phyloP scores from a whole-genome alignment of 202 grass and related monocot genomes.

The Schoenoplectus tabernaemontani region DNA sequence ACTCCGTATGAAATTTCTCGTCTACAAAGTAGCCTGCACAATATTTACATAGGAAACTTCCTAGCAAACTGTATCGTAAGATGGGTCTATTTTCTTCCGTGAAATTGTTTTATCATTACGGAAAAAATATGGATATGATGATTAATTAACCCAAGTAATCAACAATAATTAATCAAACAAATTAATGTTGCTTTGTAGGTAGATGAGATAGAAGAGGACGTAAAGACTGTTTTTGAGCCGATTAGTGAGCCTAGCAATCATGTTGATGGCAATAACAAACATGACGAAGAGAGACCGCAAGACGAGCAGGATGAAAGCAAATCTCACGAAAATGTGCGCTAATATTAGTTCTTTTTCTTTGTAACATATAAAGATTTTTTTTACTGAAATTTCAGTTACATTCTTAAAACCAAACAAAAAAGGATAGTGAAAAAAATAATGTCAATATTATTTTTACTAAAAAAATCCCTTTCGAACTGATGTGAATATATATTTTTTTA shows the following conservation, averaged over 20 bases:
- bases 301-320: neutral
- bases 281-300: neutral
- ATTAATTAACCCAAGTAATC: neutral
- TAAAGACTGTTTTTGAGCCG: conserved; percentile 33
- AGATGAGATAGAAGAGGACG: conserved; percentile 38
- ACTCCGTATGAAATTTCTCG: neutral
- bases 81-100: neutral
- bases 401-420: neutral
- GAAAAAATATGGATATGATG: neutral
- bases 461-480: neutral
- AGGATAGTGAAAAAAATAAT: neutral
- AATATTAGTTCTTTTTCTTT: neutral
- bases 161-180: neutral
- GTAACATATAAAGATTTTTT: neutral
- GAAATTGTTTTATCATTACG: neutral
- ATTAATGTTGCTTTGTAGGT: conserved; percentile 12
- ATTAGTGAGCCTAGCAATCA: conserved; percentile 16
- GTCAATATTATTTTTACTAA: neutral
- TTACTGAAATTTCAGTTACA: neutral
- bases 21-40: neutral
- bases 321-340: neutral
- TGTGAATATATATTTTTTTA: neutral
- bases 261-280: neutral
- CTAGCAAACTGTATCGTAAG: neutral
- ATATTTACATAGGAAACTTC: neutral